Evolutionary conservation across 805 yeast species (phyloP), one percentile per base, ranked within the genome.

Genomic region (Kluyveromyces siamensis): DNA sequence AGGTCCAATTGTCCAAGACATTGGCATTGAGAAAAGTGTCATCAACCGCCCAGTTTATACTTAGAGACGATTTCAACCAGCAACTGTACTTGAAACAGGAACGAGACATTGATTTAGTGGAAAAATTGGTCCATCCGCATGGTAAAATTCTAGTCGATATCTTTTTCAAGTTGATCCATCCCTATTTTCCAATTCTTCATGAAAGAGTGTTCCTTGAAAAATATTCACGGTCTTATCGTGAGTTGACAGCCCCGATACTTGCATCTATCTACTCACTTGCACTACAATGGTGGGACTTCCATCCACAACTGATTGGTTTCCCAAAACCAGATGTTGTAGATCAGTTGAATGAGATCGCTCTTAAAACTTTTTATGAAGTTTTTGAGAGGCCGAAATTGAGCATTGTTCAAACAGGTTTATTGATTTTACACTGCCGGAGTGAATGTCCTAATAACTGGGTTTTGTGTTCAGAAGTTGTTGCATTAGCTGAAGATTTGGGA

Each of bases 241-340:
- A 91, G 65, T 81, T 91, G 57, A 81, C 93, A 47, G 95, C 97
- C 0, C 95, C 97, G 0, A 67, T 91, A 45, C 69, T 91, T 43
- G 97, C 97, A 0, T 86, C 96, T 0, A 96, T 91, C 1, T 91
- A 91, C 61, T 80, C 86, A 9, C 69, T 90, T 50, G 96, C 97
- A 0, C 76, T 87, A 41, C 91, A 87, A 62, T 88, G 96, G 95
- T 90, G 97, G 97, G 91, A 87, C 55, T 67, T 63, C 27, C 73
- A 70, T 48, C 85, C 95, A 1, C 81, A 78, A 51, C 71, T 90
- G 47, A 78, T 87, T 45, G 79, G 86, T 19, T 80, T 77, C 48
- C 82, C 89, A 0, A 85, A 87, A 55, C 97, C 97, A 0, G 84
- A 87, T 62, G 62, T 65, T 8, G 81, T 79, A 5, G 78, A 76